Evolutionary conservation across 2,329 filamentous ascomycete genomes (phyloP).

Genomic region (Moelleriella libera): DNA sequence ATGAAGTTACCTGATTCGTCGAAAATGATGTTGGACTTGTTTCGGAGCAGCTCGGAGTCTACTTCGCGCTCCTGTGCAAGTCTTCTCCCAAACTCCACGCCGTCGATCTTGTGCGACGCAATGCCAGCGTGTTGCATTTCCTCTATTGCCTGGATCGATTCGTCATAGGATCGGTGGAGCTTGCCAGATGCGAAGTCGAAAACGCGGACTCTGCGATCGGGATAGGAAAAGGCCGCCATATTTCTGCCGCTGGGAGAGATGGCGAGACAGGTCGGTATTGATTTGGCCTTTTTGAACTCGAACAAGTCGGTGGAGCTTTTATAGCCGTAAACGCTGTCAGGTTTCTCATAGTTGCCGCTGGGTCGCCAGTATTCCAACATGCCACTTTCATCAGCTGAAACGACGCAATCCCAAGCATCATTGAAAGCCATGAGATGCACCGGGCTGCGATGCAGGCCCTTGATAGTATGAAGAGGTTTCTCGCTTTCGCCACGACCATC

Average conservation of each 20-base stretch:
- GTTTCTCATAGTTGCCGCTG: constrained; percentile 70
- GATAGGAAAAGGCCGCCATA: constrained; percentile 81
- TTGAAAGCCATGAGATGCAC: constrained; percentile 86
- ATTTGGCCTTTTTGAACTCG: constrained; percentile 93
- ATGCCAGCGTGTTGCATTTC: constrained; percentile 96
- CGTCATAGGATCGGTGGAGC: constrained; percentile 84
- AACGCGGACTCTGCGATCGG: constrained; percentile 81
- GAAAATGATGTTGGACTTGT: constrained; percentile 77
- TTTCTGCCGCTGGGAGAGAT: constrained; percentile 77
- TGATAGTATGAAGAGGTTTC: constrained; percentile 62
- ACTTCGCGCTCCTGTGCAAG: constrained; percentile 78
- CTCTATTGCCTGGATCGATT: constrained; percentile 76
- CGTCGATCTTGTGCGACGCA: constrained; percentile 65
- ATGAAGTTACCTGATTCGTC: constrained; percentile 95
- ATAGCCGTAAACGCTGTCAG: constrained; percentile 78
- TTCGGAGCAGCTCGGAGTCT: constrained; percentile 51
- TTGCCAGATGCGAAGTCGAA: constrained; percentile 89
- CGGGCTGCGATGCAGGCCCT: constrained; percentile 65
- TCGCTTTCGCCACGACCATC: constrained; percentile 78
- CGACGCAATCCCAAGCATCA: constrained; percentile 72
- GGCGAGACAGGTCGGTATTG: constrained; percentile 65
- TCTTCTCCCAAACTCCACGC: constrained; percentile 81
- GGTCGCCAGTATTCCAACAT: constrained; percentile 98
- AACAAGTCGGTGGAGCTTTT: constrained; percentile 93
- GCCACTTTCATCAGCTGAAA: constrained; percentile 77